Conservation (phyloP, 768 basidiomycete genomes). For the Serpula lacrymans region DNA sequence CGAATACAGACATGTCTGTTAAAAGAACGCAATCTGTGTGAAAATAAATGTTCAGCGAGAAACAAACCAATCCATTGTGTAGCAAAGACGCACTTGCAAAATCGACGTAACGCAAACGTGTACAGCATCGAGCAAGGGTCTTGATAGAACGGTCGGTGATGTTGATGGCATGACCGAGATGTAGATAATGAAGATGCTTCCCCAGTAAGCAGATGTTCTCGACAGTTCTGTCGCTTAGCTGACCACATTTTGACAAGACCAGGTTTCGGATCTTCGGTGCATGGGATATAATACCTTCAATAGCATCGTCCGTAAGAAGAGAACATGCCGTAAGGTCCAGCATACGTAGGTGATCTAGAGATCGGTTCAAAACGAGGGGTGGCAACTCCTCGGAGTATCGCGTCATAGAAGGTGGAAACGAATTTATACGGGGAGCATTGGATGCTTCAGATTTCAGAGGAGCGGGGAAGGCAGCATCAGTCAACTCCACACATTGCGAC, state of each 20-base stretch:
- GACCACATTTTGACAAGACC: constrained; percentile 79
- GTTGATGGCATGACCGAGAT: constrained; percentile 86
- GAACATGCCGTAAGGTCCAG: constrained; percentile 88
- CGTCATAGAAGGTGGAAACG: constrained; percentile 37
- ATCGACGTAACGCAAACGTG: constrained; percentile 90
- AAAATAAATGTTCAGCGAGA: constrained; percentile 12
- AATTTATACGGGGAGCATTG: constrained; percentile 33
- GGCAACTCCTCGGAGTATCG: constrained; percentile 45
- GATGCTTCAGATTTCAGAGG: constrained; percentile 42
- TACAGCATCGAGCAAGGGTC: constrained; percentile 80
- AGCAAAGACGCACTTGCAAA: constrained; percentile 78
- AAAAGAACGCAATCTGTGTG: constrained; percentile 73
- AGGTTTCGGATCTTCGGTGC: constrained; percentile 84
- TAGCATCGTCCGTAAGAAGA: constrained; percentile 74
- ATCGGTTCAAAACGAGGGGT: constrained; percentile 59
- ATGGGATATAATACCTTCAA: constrained; percentile 78
- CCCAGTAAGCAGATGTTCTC: constrained; percentile 84
- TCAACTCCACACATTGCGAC: constrained; percentile 72
- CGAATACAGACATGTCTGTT: constrained; percentile 93
- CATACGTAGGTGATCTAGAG: constrained; percentile 86
- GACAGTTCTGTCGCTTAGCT: constrained; percentile 78
- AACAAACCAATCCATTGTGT: not conserved
- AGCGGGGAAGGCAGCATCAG: constrained; percentile 84
- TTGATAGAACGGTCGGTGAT: constrained; percentile 91
- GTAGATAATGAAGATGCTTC: constrained; percentile 91